Conservation (phyloP, 257 asterid species). For the Orobanche coerulescens region DNA sequence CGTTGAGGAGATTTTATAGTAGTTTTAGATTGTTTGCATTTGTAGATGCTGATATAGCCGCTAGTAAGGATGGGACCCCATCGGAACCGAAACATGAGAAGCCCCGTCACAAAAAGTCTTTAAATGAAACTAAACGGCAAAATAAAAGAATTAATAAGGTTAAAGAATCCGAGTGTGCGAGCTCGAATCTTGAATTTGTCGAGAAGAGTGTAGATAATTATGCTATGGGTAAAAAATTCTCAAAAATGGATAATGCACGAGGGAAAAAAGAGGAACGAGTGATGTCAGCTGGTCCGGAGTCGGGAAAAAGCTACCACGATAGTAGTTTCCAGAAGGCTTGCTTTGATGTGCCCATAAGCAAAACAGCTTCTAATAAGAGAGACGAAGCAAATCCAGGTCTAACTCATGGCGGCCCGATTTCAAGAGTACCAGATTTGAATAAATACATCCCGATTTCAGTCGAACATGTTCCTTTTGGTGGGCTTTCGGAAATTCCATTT, state of each 20-base stretch:
- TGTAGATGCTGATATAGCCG: constrained; percentile 30
- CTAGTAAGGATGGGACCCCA: constrained; percentile 9
- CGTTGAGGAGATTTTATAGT: constrained; percentile 34
- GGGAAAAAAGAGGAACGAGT: constrained; percentile 29
- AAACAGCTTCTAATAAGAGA: constrained; percentile 22
- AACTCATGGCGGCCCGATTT: constrained; percentile 19
- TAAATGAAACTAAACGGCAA: background rate
- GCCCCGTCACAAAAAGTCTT: background rate
- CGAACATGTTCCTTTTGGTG: constrained; percentile 29
- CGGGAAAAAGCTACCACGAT: constrained; percentile 10
- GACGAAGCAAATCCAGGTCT: constrained; percentile 18
- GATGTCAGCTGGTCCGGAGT: constrained; percentile 19
- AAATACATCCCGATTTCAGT: constrained; percentile 25
- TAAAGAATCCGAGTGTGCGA: constrained; percentile 20
- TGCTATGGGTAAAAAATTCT: background rate
- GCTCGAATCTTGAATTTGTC: constrained; percentile 8
- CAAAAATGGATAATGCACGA: background rate
- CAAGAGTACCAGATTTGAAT: constrained; percentile 42
- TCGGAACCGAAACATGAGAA: background rate
- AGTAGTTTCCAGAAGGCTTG: constrained; percentile 23
- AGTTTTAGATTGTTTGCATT: constrained; percentile 51
- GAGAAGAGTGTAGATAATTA: constrained; percentile 4
- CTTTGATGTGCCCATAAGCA: constrained; percentile 20
- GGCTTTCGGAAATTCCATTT: constrained; percentile 18
- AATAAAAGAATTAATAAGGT: constrained; percentile 8